Conservation (phyloP, 768 basidiomycete species). For the Pholiota conissans region DNA sequence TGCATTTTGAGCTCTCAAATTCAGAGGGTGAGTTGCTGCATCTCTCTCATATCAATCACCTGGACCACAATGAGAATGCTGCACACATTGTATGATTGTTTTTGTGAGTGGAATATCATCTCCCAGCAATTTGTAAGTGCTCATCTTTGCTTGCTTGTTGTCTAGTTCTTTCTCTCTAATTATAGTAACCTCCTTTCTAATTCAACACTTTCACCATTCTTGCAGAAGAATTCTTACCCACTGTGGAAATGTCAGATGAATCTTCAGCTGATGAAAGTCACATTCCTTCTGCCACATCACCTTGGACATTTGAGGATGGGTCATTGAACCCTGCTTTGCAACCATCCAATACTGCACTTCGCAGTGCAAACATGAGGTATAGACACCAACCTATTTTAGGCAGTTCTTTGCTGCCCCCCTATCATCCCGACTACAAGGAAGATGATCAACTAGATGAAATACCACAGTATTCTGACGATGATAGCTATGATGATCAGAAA, state of each 20-base stretch:
- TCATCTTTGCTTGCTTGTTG: slow-evolving; percentile 4
- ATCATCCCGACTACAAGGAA: slow-evolving; percentile 69
- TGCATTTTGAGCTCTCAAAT: slow-evolving; percentile 72
- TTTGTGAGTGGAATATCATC: slow-evolving; percentile 14
- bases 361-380: slow-evolving; percentile 20
- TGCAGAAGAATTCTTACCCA: slow-evolving; percentile 63
- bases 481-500: slow-evolving; percentile 26
- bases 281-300: slow-evolving; percentile 57
- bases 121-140: slow-evolving; percentile 13
- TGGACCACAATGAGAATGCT: slow-evolving; percentile 10
- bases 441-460: slow-evolving; percentile 25
- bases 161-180: slow-evolving; percentile 4
- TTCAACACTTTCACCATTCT: not conserved
- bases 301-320: slow-evolving; percentile 87
- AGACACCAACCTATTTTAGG: slow-evolving; percentile 27
- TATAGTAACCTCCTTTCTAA: not conserved
- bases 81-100: slow-evolving; percentile 21
- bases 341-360: slow-evolving; percentile 53
- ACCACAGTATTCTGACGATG: slow-evolving; percentile 30
- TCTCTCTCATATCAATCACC: slow-evolving; percentile 27
- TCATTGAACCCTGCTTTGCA: slow-evolving; percentile 73
- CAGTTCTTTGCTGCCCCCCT: slow-evolving; percentile 62
- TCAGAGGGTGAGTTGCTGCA: slow-evolving; percentile 76
- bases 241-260: slow-evolving; percentile 55
- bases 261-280: slow-evolving; percentile 31